phyloP scores from a whole-genome alignment of 169 alveolate genomes.

The Plasmodium reichenowi region DNA sequence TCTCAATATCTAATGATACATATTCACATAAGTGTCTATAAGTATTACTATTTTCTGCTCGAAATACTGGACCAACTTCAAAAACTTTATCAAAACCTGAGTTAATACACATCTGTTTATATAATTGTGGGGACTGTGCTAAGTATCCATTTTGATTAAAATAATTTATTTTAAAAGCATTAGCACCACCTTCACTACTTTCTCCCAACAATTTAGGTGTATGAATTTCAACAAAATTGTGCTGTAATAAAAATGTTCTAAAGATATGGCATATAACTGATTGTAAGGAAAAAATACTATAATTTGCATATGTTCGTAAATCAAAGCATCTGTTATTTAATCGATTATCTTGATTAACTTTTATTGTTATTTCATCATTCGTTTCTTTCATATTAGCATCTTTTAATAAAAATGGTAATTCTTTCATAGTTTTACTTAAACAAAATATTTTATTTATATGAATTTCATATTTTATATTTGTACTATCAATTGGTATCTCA shows the following conservation, averaged over 20 bases:
- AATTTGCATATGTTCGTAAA: conserved; percentile 94
- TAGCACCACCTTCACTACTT: conserved; percentile 99
- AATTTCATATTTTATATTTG: conserved; percentile 94
- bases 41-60: conserved; percentile 99
- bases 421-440: conserved; percentile 87
- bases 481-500: conserved; percentile 90
- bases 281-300: conserved; percentile 95
- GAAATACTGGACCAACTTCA: conserved; percentile 99
- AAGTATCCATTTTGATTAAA: conserved; percentile 91
- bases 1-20: conserved; percentile 98
- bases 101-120: conserved; percentile 98
- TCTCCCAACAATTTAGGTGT: conserved; percentile 99
- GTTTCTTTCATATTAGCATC: conserved; percentile 95
- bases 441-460: conserved; percentile 90
- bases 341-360: conserved; percentile 96
- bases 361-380: conserved; percentile 88
- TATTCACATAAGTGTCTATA: conserved; percentile 99
- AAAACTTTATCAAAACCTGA: conserved; percentile 97
- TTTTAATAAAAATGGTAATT: conserved; percentile 96
- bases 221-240: conserved; percentile 97
- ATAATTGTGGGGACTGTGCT: conserved; percentile 99
- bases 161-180: conserved; percentile 95
- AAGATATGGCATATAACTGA: conserved; percentile 95
- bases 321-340: conserved; percentile 97
- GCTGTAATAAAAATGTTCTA: conserved; percentile 91